Evolutionary conservation across 2,329 filamentous ascomycete species (phyloP).

Genomic region (Neonectria hederae): DNA sequence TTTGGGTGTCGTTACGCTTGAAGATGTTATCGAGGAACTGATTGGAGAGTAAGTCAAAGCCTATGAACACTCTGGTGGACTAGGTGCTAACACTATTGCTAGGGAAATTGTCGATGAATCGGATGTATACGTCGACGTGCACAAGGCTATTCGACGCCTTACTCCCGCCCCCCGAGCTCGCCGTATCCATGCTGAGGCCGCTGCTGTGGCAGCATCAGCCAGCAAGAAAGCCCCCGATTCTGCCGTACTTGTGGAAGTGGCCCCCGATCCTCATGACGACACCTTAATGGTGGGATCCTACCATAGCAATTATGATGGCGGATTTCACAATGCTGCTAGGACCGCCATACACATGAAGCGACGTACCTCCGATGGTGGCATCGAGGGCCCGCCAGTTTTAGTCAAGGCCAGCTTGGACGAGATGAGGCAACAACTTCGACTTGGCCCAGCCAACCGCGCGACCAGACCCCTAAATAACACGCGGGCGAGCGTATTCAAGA

Average conservation of each 20-base stretch:
- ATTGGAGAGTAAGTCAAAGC: conserved; percentile 84
- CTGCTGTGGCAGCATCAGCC: conserved; percentile 43
- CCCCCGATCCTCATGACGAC: conserved; percentile 51
- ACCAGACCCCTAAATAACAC: conserved; percentile 69
- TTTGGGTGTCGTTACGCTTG: conserved; percentile 91
- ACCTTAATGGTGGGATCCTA: conserved; percentile 47
- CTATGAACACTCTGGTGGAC: not conserved
- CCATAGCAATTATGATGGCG: conserved; percentile 50
- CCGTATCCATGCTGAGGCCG: conserved; percentile 52
- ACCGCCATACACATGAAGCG: conserved; percentile 69
- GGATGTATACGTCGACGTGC: conserved; percentile 97
- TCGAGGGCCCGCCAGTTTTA: conserved; percentile 59
- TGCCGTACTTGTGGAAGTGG: conserved; percentile 50
- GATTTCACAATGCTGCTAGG: conserved; percentile 58
- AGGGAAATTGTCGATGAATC: conserved; percentile 99
- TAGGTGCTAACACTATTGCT: conserved; percentile 31
- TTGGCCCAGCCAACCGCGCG: conserved; percentile 74
- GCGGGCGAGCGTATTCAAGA: conserved; percentile 71
- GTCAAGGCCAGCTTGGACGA: conserved; percentile 70
- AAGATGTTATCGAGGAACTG: conserved; percentile 98
- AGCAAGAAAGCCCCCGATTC: conserved; percentile 45
- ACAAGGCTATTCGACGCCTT: conserved; percentile 94
- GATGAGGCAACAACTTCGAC: conserved; percentile 70
- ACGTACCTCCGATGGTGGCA: conserved; percentile 65
- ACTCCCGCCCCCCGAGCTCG: conserved; percentile 83